These are phyloP conservation scores for Rubroshorea leprosula DNA, from an alignment of 345 rosid species.

Conservation along the genomic window DNA sequence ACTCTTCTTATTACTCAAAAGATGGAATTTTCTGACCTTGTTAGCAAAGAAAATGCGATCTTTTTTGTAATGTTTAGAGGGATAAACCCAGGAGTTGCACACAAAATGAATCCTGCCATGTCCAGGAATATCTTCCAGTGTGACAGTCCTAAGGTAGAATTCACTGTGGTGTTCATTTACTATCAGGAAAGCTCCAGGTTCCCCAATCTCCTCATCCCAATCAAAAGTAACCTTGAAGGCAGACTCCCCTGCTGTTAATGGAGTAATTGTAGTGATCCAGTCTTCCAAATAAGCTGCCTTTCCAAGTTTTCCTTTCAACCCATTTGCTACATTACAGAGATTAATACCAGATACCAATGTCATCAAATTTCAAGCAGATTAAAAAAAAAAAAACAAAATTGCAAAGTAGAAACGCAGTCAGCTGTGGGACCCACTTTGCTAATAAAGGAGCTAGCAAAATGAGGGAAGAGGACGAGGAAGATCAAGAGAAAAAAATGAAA, in stretches of 20 bases:
- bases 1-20: background rate
- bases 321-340: constrained; percentile 4
- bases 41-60: constrained; percentile 78
- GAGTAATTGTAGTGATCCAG: constrained; percentile 29
- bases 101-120: constrained; percentile 59
- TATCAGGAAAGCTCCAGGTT: constrained; percentile 64
- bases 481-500: no score
- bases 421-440: background rate
- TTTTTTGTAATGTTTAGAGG: constrained; percentile 36
- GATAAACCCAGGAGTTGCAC: constrained; percentile 91
- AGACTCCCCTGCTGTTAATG: constrained; percentile 41
- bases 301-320: constrained; percentile 46
- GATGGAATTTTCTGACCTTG: constrained; percentile 33
- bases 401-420: background rate
- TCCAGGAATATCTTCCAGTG: constrained; percentile 67
- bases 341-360: background rate
- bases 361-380: background rate
- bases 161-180: constrained; percentile 54
- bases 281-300: constrained; percentile 49
- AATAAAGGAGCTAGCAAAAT: no score
- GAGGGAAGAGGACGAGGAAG: no score
- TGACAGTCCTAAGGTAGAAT: constrained; percentile 63
- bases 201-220: constrained; percentile 48
- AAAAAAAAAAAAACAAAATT: background rate
- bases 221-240: constrained; percentile 47